Evolutionary conservation across 352 stramenopile genomes (phyloP).

Genomic region (Poterioochromonas sp.): DNA sequence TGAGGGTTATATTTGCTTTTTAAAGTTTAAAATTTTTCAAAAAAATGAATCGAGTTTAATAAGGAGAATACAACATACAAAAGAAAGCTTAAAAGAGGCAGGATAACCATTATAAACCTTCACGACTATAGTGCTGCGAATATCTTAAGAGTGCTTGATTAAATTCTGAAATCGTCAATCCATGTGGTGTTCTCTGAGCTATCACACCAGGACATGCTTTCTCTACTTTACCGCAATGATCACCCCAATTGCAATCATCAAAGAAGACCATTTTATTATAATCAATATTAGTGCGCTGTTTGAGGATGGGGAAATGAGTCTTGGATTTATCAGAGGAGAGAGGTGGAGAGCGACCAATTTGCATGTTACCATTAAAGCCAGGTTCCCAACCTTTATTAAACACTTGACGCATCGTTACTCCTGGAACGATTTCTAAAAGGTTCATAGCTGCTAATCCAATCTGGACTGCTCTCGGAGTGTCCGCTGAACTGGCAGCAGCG

Average conservation of each 20-base stretch:
- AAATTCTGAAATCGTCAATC: conserved; percentile 40
- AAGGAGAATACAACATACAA: too few relatives aligned
- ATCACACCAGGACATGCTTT: conserved; percentile 50
- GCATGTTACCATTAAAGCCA: conserved; percentile 53
- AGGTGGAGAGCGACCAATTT: conserved; percentile 58
- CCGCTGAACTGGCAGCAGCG: conserved; percentile 57
- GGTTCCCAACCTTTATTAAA: conserved; percentile 46
- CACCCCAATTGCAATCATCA: conserved; percentile 76
- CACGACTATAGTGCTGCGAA: background rate
- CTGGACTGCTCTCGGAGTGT: conserved; percentile 53
- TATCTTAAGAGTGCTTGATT: background rate
- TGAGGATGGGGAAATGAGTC: conserved; percentile 79
- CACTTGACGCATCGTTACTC: conserved; percentile 56
- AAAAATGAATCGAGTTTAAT: too few relatives aligned
- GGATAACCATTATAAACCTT: too few relatives aligned
- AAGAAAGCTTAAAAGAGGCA: too few relatives aligned
- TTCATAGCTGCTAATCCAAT: conserved; percentile 53
- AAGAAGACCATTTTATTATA: conserved; percentile 94
- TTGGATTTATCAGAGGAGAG: conserved; percentile 55
- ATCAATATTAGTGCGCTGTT: conserved; percentile 68
- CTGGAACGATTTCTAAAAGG: conserved; percentile 54
- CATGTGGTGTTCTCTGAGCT: conserved; percentile 56
- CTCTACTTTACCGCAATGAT: conserved; percentile 64
- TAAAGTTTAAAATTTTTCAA: too few relatives aligned
- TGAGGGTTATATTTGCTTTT: too few relatives aligned